These are phyloP conservation scores for Maudiozyma saulgeensis DNA, from an alignment of 805 yeast species.

Conservation along the genomic window DNA sequence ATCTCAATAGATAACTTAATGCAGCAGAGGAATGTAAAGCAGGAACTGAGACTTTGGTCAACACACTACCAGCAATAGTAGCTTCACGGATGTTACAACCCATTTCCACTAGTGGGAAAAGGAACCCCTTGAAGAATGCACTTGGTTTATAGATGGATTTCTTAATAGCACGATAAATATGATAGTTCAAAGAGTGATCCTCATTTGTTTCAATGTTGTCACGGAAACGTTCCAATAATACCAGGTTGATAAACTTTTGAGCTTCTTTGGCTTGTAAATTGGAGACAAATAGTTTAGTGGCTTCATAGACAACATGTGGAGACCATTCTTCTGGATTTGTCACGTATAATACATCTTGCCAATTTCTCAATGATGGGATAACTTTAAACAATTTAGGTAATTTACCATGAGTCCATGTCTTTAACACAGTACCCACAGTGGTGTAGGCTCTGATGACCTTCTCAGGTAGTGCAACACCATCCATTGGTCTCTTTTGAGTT, in stretches of 20 bases:
- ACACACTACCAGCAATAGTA: constrained; percentile 84
- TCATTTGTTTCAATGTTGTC: constrained; percentile 61
- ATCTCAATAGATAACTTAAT: constrained; percentile 67
- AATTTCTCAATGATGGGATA: constrained; percentile 81
- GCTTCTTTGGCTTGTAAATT: constrained; percentile 82
- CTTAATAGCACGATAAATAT: constrained; percentile 81
- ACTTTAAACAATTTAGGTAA: constrained; percentile 95
- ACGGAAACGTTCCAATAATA: constrained; percentile 64
- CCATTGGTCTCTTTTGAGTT: constrained; percentile 38
- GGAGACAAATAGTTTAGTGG: constrained; percentile 87
- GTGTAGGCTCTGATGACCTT: constrained; percentile 92
- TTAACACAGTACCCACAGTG: constrained; percentile 77
- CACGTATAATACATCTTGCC: constrained; percentile 92
- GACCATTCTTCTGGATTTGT: constrained; percentile 93
- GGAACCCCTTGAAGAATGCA: constrained; percentile 93
- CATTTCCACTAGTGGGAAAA: constrained; percentile 83
- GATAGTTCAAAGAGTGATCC: constrained; percentile 78
- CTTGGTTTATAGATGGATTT: constrained; percentile 94
- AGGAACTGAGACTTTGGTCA: constrained; percentile 84
- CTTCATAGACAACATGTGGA: constrained; percentile 89
- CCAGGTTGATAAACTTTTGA: constrained; percentile 64
- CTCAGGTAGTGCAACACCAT: constrained; percentile 84
- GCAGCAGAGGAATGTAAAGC: constrained; percentile 96
- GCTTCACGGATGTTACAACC: constrained; percentile 91
- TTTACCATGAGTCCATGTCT: constrained; percentile 90